A percentile compares a stretch with the other conserved stretches of the same genome.
These are phyloP conservation scores for Grosmannia clavigera DNA, from an alignment of 2,329 filamentous ascomycete genomes.

Conservation along the genomic window DNA sequence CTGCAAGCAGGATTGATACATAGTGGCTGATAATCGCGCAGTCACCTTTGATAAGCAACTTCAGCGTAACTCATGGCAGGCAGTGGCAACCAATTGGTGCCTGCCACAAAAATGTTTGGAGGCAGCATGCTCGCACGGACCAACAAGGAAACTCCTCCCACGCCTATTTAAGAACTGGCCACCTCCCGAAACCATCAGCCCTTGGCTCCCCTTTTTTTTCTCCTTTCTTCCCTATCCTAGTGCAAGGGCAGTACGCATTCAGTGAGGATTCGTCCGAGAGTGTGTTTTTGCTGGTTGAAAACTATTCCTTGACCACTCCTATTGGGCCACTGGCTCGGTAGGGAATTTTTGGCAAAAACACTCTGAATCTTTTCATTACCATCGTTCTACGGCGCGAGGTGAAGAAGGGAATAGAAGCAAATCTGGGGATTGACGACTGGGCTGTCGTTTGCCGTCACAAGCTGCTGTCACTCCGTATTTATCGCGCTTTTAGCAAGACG, in stretches of 20 bases:
- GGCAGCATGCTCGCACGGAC: slow-evolving; percentile 14
- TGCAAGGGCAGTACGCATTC: slow-evolving; percentile 67
- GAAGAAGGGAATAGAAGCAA: slow-evolving; percentile 32
- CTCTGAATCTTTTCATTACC: slow-evolving; percentile 34
- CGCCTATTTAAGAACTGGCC: slow-evolving; percentile 10
- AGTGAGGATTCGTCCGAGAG: slow-evolving; percentile 79
- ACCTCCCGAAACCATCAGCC: slow-evolving; percentile 1
- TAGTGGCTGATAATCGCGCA: not conserved
- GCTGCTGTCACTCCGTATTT: too few relatives aligned
- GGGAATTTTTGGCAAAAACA: slow-evolving; percentile 62
- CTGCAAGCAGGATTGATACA: too few relatives aligned
- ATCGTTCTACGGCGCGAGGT: slow-evolving; percentile 29
- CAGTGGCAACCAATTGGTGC: not conserved
- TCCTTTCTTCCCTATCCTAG: slow-evolving; percentile 42
- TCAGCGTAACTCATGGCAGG: not conserved
- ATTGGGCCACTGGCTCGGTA: slow-evolving; percentile 51
- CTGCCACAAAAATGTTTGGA: not conserved
- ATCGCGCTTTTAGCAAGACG: too few relatives aligned
- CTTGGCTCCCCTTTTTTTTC: slow-evolving; percentile 14
- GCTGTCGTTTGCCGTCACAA: too few relatives aligned
- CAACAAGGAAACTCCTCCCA: not conserved
- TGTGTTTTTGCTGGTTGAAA: slow-evolving; percentile 86
- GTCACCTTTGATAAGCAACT: not conserved
- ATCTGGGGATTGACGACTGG: too few relatives aligned
- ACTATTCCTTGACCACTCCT: slow-evolving; percentile 70